A percentile compares a stretch with the other conserved stretches of the same genome.
phyloP scores from a whole-genome alignment of 768 basidiomycete species.

The Boletus patriciae region DNA sequence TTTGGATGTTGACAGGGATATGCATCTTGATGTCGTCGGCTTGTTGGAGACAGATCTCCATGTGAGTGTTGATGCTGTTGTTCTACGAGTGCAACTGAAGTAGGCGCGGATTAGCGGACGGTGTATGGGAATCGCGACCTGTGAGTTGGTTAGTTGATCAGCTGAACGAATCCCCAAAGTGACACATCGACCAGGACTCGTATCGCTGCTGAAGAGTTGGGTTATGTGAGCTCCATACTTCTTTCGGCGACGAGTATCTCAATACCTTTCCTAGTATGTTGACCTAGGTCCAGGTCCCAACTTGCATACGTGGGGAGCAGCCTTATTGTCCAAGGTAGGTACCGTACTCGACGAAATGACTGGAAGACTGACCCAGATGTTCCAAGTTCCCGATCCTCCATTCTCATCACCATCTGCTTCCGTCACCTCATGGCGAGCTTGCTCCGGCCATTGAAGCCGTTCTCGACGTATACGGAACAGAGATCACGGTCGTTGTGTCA shows the following conservation, averaged over 20 bases:
- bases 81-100: neutral
- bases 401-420: constrained; percentile 82
- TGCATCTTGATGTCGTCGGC: constrained; percentile 84
- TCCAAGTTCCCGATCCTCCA: constrained; percentile 82
- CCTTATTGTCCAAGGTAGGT: constrained; percentile 70
- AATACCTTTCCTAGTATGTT: constrained; percentile 55
- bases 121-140: constrained; percentile 86
- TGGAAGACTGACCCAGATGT: neutral
- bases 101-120: constrained; percentile 45
- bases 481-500: constrained; percentile 79
- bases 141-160: constrained; percentile 38
- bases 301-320: constrained; percentile 87
- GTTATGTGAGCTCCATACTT: constrained; percentile 59
- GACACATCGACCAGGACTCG: constrained; percentile 54
- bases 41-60: constrained; percentile 84
- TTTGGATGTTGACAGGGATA: constrained; percentile 48
- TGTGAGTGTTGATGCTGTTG: constrained; percentile 43
- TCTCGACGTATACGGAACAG: constrained; percentile 74
- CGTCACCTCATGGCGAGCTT: constrained; percentile 83
- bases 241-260: constrained; percentile 2
- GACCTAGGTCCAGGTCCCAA: constrained; percentile 89
- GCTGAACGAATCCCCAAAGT: neutral
- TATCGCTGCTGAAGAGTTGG: constrained; percentile 71
- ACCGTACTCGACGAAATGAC: neutral
- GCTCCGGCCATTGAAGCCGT: constrained; percentile 89